Evolutionary conservation across 371 early-diverging fungal species (phyloP), one percentile per base, ranked within the genome.

Genomic region (Mortierella sp.): DNA sequence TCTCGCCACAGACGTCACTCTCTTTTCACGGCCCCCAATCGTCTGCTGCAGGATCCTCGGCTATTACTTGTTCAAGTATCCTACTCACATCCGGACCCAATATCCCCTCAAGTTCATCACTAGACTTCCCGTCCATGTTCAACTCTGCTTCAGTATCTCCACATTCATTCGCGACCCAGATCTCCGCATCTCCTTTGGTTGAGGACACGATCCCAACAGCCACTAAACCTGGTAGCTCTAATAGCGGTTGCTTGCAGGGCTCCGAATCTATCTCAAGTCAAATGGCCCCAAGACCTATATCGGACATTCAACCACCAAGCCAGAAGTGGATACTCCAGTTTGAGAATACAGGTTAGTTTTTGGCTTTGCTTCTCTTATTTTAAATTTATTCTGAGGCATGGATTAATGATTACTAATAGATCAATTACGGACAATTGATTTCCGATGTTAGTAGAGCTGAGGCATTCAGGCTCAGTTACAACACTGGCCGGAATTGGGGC

Each of bases 171-270:
- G 12, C 40, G 45, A 26, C 54, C 12, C 72, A 43, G 45, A 20
- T 60, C 30, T 12, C 64, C 11, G n/a, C 40, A 28, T 49, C 61
- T 22, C 73, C 73, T 9, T 67, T 49, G 16, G 57, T 59, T 20
- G 63, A 66, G 55, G 68, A 73, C 35, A 68, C 74, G 12, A 59
- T 68, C 30, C 60, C 74, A n/a, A 74, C 60, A 35, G 35, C 39
- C 30, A 24, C 65, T 14, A 54, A 24, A 4, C 1, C 66, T n/a
- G 37, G 16, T 26, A 20, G 47, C 22, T 3, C 20, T 22, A 32
- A 43, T 22, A 39, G 9, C 47, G 20, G 22, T n/a, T 45, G 26
- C 8, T 47, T 67, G 49, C 49, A 59, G 32, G 30, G 39, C 16
- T 45, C 30, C 0, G 47, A 59, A 24, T n/a, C 45, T 5, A 55